Evolutionary conservation across 2,329 filamentous ascomycete genomes (phyloP).

Genomic region (Diplocarpon mali): DNA sequence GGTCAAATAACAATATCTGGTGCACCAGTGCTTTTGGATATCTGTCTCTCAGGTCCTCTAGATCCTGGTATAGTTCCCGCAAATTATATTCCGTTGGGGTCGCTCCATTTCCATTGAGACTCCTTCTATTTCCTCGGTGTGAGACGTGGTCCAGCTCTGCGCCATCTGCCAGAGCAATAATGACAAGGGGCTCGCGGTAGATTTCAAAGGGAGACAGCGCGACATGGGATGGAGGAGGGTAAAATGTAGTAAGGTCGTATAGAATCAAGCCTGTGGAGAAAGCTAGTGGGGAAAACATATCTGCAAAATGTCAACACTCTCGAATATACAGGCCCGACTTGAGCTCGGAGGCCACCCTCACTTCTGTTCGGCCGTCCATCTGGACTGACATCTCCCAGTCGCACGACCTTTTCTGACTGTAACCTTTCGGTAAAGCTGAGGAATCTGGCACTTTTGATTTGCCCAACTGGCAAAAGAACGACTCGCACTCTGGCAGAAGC

Average conservation of each 20-base stretch:
- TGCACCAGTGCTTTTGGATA: slow-evolving; percentile 70
- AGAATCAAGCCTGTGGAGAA: slow-evolving; percentile 80
- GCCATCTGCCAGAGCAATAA: slow-evolving; percentile 80
- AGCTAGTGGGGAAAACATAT: slow-evolving; percentile 85
- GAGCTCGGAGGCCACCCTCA: slow-evolving; percentile 34
- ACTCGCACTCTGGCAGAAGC: slow-evolving; percentile 85
- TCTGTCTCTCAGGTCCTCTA: slow-evolving; percentile 59
- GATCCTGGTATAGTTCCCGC: slow-evolving; percentile 50
- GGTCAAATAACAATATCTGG: slow-evolving; percentile 72
- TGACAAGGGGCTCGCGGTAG: slow-evolving; percentile 70
- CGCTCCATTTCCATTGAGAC: slow-evolving; percentile 37
- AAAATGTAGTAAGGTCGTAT: slow-evolving; percentile 75
- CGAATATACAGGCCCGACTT: not conserved
- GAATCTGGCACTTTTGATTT: slow-evolving; percentile 75
- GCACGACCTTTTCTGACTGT: slow-evolving; percentile 68
- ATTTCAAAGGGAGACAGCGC: slow-evolving; percentile 81
- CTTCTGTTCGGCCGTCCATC: slow-evolving; percentile 79
- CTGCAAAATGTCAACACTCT: slow-evolving; percentile 35
- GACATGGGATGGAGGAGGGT: slow-evolving; percentile 68
- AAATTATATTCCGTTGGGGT: slow-evolving; percentile 43
- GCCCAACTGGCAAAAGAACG: slow-evolving; percentile 75
- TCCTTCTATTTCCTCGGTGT: slow-evolving; percentile 45
- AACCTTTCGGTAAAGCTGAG: slow-evolving; percentile 67
- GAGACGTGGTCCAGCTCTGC: slow-evolving; percentile 47
- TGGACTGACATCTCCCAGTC: slow-evolving; percentile 75